phyloP scores from a whole-genome alignment of 306 rosid genomes.

The Fragaria nilgerrensis region DNA sequence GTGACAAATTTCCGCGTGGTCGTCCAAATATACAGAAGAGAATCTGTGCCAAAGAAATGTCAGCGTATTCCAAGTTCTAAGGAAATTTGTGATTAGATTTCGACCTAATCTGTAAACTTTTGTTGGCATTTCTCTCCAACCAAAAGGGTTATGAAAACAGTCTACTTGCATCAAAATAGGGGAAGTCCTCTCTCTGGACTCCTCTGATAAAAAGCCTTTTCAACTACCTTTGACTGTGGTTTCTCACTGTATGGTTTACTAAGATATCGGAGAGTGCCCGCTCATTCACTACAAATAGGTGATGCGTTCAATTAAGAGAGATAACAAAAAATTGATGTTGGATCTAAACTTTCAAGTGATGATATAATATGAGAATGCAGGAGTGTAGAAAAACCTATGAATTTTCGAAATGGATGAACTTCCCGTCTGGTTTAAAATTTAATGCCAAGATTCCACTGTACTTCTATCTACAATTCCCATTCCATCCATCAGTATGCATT shows the following conservation, averaged over 20 bases:
- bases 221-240: neutral
- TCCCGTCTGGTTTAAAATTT: too few relatives aligned
- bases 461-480: too few relatives aligned
- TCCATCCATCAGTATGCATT: neutral
- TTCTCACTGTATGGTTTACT: neutral
- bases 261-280: neutral
- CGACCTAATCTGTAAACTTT: neutral
- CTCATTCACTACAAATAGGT: neutral
- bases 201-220: neutral
- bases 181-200: neutral
- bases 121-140: neutral
- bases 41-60: too few relatives aligned
- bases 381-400: neutral
- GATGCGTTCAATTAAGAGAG: neutral
- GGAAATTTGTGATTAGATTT: neutral
- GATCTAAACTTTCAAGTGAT: neutral
- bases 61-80: neutral
- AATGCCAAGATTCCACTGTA: too few relatives aligned
- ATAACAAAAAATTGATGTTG: neutral
- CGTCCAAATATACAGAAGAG: neutral
- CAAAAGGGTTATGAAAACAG: neutral
- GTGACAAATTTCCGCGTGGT: neutral
- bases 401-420: too few relatives aligned
- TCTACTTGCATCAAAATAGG: neutral
- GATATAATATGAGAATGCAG: neutral